phyloP scores from a whole-genome alignment of 257 asterid genomes.

The Perilla frutescens region DNA sequence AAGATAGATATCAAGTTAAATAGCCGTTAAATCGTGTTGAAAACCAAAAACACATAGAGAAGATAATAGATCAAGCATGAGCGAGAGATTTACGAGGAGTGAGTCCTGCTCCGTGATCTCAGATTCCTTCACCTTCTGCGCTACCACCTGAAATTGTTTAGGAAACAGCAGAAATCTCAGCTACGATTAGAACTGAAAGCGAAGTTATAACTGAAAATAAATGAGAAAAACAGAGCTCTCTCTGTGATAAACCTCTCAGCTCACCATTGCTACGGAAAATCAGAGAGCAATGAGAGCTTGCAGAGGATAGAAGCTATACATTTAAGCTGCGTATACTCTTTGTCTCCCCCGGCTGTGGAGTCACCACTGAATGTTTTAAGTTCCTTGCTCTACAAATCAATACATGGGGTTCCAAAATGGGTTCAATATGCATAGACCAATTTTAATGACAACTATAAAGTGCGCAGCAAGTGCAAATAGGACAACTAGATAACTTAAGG shows the following conservation, averaged over 20 bases:
- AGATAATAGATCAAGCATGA: conserved; percentile 10
- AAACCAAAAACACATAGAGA: conserved; percentile 26
- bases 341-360: too few species aligned
- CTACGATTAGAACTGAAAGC: background rate
- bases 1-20: background rate
- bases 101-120: conserved; percentile 98
- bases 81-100: conserved; percentile 59
- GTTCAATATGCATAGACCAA: too few species aligned
- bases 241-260: conserved; percentile 32
- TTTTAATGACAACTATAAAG: too few species aligned
- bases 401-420: too few species aligned
- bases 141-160: conserved; percentile 68
- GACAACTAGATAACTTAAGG: too few species aligned
- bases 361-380: too few species aligned
- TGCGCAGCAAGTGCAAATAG: too few species aligned
- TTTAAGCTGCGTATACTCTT: too few species aligned
- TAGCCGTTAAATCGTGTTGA: conserved; percentile 2
- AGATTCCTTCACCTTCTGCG: conserved; percentile 82
- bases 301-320: too few species aligned
- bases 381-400: too few species aligned
- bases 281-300: conserved; percentile 38
- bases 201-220: background rate
- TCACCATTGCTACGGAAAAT: conserved; percentile 49
- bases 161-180: conserved; percentile 19
- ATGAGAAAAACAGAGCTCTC: background rate